Base-by-base conservation (phyloP, 2,329 filamentous ascomycete species). In the Xylariaceae sp. region DNA sequence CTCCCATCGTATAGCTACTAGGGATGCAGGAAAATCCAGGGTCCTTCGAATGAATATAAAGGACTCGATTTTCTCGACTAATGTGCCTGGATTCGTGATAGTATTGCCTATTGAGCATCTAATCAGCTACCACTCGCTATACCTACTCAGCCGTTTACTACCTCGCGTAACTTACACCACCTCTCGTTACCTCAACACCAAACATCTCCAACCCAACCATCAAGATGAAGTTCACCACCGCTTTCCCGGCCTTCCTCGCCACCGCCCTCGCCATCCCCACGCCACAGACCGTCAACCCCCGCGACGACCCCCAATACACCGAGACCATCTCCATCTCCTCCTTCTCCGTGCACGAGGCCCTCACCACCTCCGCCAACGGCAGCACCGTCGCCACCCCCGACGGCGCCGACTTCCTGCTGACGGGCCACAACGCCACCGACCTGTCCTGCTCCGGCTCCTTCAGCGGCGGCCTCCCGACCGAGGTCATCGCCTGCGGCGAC, bases 241-340 rank as follows among this genome's bases (percentile, higher is more conserved):
- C 46, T 33, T 29, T 44, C 33, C 36, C 41, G 39, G 45, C 45
- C 42, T 36, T 49, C 42, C 48, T 58, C 37, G 44, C 50, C 35
- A 42, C 48, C 34, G 32, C 39, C 34, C 52, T 52, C 39, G 11
- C 52, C 4, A 37, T 41, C 6, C 36, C 44, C 28, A 35, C 39
- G 4, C 26, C 37, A 24, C 11, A 9, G n/a, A 15, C 38, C 32
- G 12, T 17, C 9, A 15, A 4, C 33, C 19, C 18, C 13, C 29
- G 13, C 15, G 30, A 19, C 31, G 31, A 9, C 31, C 11, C 31
- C 11, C 9, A 9, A n/a, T 9, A 9, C 1, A 45, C 19, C 17
- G 59, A 62, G 54, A 49, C 55, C 45, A 50, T 57, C 17, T 29
- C 46, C 19, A 54, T 61, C 38, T 30, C 37, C 18, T 37, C 51